These are phyloP conservation scores for Saccharomycopsis sp. DNA, from an alignment of 805 yeast species.

Conservation along the genomic window DNA sequence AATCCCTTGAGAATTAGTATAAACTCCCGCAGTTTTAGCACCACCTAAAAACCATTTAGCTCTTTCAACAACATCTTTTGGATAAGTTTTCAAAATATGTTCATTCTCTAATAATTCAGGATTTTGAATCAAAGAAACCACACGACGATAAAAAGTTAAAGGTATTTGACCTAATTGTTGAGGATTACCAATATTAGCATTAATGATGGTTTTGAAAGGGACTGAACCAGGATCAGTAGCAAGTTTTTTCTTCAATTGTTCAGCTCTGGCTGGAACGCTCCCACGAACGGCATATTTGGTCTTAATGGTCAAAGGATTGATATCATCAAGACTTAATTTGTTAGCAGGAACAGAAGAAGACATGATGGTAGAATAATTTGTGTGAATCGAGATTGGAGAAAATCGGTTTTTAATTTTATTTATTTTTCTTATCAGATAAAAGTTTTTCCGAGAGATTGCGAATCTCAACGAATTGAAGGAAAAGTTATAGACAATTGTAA, in stretches of 20 bases:
- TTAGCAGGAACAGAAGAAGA: slow-evolving; percentile 12
- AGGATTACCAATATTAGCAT: slow-evolving; percentile 95
- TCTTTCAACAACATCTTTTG: slow-evolving; percentile 63
- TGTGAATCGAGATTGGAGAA: background rate
- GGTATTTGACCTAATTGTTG: slow-evolving; percentile 95
- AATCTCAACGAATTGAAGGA: too few relatives aligned
- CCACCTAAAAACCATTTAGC: slow-evolving; percentile 50
- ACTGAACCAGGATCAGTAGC: slow-evolving; percentile 44
- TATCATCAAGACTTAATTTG: slow-evolving; percentile 35
- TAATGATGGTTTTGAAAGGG: slow-evolving; percentile 71
- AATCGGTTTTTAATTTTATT: too few relatives aligned
- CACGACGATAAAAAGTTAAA: slow-evolving; percentile 90
- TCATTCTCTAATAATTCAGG: slow-evolving; percentile 50
- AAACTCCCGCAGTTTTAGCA: slow-evolving; percentile 87
- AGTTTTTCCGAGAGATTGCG: too few relatives aligned
- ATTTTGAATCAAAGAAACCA: slow-evolving; percentile 73
- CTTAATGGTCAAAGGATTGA: slow-evolving; percentile 64
- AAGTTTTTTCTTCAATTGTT: slow-evolving; percentile 57
- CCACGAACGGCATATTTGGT: slow-evolving; percentile 98
- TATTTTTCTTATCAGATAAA: too few relatives aligned
- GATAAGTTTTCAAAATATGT: slow-evolving; percentile 27
- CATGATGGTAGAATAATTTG: too few relatives aligned
- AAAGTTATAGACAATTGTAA: too few relatives aligned
- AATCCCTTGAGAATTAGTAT: slow-evolving; percentile 89
- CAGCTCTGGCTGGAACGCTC: slow-evolving; percentile 86